These are phyloP conservation scores for Trichoderma brevicompactum DNA, from an alignment of 2,329 filamentous ascomycete species.

Conservation along the genomic window DNA sequence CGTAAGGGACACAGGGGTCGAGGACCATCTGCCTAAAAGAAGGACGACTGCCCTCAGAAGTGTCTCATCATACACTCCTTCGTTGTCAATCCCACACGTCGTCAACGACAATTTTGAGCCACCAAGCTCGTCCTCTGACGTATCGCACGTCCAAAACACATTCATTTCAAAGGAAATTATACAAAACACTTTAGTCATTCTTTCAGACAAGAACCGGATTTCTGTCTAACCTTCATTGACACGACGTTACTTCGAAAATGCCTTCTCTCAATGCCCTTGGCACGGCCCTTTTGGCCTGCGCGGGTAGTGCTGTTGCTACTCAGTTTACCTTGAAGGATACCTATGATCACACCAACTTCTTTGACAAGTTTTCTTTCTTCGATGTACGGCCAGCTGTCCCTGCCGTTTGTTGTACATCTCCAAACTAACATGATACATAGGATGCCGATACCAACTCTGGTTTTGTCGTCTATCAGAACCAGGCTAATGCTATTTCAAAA, in stretches of 20 bases:
- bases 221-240: conserved; percentile 15
- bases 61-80: conserved; percentile 23
- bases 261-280: conserved; percentile 48
- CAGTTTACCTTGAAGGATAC: conserved; percentile 47
- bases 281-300: conserved; percentile 45
- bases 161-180: conserved; percentile 36
- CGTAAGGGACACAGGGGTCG: conserved; percentile 8
- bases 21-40: conserved; percentile 17
- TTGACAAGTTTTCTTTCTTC: conserved; percentile 53
- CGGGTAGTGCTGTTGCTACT: conserved; percentile 40
- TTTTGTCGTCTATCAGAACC: conserved; percentile 60
- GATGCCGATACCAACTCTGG: conserved; percentile 64
- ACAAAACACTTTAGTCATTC: conserved; percentile 9
- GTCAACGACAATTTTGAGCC: conserved; percentile 22
- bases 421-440: conserved; percentile 25
- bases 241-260: conserved; percentile 42
- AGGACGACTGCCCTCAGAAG: conserved; percentile 18
- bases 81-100: conserved; percentile 1
- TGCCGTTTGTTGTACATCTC: background rate
- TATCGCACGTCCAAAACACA: conserved; percentile 30
- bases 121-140: conserved; percentile 27
- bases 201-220: conserved; percentile 13
- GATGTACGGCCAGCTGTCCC: conserved; percentile 36
- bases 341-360: conserved; percentile 52
- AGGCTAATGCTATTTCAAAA: conserved; percentile 41